Percentiles rank a stretch among this genome's conserved stretches.
phyloP scores from a whole-genome alignment of 2,329 filamentous ascomycete genomes.

The Ceratocystis variospora region DNA sequence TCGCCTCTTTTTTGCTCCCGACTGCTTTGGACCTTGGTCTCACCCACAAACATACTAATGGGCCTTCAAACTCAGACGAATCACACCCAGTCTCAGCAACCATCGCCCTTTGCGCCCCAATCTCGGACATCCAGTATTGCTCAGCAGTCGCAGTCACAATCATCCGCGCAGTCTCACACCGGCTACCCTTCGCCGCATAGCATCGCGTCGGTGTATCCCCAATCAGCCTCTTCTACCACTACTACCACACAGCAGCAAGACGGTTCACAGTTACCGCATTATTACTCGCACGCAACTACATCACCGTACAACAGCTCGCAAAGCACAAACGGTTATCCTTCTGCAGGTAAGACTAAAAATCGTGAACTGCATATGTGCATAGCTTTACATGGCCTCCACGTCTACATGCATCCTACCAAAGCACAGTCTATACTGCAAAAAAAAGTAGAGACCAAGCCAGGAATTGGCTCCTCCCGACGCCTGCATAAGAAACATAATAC shows the following conservation, averaged over 20 bases:
- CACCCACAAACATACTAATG: slow-evolving; percentile 36
- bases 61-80: slow-evolving; percentile 29
- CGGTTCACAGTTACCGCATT: slow-evolving; percentile 50
- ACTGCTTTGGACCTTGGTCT: slow-evolving; percentile 6
- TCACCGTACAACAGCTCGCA: slow-evolving; percentile 60
- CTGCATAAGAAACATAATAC: neutral
- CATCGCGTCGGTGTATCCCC: slow-evolving; percentile 39
- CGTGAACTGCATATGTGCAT: neutral
- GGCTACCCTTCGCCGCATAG: slow-evolving; percentile 57
- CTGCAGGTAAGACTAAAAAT: slow-evolving; percentile 49
- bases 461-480: neutral
- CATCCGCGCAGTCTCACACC: slow-evolving; percentile 46
- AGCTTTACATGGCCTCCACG: too few species aligned
- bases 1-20: neutral
- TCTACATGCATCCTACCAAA: too few species aligned
- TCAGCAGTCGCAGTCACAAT: slow-evolving; percentile 52
- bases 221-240: slow-evolving; percentile 47
- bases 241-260: slow-evolving; percentile 43
- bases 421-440: neutral
- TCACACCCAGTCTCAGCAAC: slow-evolving; percentile 55
- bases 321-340: slow-evolving; percentile 70
- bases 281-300: slow-evolving; percentile 64
- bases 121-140: slow-evolving; percentile 59
- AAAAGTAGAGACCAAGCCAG: neutral
- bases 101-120: slow-evolving; percentile 45